phyloP scores from a whole-genome alignment of 164 flowering plant species.

The Nymphaea colorata region DNA sequence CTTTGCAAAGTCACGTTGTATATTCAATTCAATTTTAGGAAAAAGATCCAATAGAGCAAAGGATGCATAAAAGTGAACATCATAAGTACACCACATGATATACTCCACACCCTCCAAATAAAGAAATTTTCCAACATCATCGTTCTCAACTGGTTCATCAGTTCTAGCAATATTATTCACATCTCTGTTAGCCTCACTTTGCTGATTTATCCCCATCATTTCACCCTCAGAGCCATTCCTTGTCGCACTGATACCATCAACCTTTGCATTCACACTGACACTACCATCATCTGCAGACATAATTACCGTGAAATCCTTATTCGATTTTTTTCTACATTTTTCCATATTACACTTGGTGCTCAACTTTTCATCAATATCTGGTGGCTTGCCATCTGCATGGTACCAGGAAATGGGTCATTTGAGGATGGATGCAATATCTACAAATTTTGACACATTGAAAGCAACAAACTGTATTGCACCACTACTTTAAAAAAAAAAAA shows the following conservation, averaged over 20 bases:
- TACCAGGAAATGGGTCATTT: background rate
- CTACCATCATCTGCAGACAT: conserved; percentile 17
- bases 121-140: conserved; percentile 80
- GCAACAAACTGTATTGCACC: too few relatives aligned
- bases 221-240: conserved; percentile 13
- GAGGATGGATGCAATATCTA: too few relatives aligned
- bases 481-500: too few relatives aligned
- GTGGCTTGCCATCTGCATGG: conserved; percentile 44
- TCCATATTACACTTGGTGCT: conserved; percentile 9
- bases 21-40: conserved; percentile 77
- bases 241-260: background rate
- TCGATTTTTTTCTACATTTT: conserved; percentile 12
- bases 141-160: conserved; percentile 17
- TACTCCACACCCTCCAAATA: conserved; percentile 92
- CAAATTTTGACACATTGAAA: too few relatives aligned
- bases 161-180: background rate
- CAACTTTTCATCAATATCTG: conserved; percentile 12
- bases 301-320: conserved; percentile 14
- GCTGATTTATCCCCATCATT: conserved; percentile 6
- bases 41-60: conserved; percentile 77
- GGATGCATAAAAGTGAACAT: conserved; percentile 93
- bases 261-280: background rate
- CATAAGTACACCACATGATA: conserved; percentile 93
- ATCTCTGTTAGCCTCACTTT: background rate
- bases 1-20: conserved; percentile 89